Percentiles rank a stretch among this genome's conserved stretches.
Evolutionary conservation across 768 basidiomycete genomes (phyloP).

Genomic region (Chalciporus piperatus): DNA sequence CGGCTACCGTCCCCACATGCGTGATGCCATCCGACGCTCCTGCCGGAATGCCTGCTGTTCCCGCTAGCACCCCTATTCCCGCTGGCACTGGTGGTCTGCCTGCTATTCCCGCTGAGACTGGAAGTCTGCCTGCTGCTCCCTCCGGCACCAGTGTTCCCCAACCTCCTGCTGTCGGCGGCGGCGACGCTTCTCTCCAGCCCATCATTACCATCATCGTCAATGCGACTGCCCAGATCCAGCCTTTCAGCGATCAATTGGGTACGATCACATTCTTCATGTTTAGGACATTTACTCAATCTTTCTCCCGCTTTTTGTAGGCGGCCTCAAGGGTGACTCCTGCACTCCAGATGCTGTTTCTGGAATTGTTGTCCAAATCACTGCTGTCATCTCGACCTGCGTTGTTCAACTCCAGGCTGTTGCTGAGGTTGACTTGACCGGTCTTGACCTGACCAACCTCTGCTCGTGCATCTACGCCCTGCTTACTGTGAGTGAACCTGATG

Average conservation of each 20-base stretch:
- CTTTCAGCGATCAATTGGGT: conserved; percentile 1
- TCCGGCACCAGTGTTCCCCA: neutral
- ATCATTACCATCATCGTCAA: conserved; percentile 1
- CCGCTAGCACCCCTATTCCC: neutral
- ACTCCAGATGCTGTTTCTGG: neutral
- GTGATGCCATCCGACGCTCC: neutral
- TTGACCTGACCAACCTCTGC: neutral
- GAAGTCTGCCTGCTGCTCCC: neutral
- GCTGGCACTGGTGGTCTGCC: too few species aligned
- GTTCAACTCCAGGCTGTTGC: neutral
- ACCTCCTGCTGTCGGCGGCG: neutral
- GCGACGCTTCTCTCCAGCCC: neutral
- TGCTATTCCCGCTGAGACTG: too few species aligned
- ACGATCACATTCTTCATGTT: neutral
- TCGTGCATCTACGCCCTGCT: neutral
- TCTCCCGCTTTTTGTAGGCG: neutral
- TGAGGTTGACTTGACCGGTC: neutral
- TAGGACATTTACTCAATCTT: neutral
- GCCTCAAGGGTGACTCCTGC: neutral
- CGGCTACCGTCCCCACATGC: neutral
- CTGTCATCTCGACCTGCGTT: neutral
- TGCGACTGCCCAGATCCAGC: neutral
- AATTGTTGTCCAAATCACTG: conserved; percentile 2
- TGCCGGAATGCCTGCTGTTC: neutral
- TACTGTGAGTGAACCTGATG: neutral